Conservation (phyloP, 2,329 filamentous ascomycete genomes). For the Magnaporthales sp. region DNA sequence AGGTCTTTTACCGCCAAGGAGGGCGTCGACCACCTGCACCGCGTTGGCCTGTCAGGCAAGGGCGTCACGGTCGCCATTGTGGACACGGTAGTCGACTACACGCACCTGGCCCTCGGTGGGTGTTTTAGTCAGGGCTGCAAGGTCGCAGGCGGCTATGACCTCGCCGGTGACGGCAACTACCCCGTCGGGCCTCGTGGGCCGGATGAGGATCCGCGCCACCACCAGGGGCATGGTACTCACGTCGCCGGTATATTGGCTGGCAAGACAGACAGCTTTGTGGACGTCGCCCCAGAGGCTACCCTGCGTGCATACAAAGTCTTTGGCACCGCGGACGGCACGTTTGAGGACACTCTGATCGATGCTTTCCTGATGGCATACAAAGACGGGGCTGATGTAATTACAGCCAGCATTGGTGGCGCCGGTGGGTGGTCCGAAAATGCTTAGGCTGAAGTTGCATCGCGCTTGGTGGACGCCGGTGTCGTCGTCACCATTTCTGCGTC, state of each 20-base stretch:
- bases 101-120: constrained; percentile 18
- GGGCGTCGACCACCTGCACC: constrained; percentile 14
- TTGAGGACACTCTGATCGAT: constrained; percentile 23
- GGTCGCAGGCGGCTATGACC: constrained; percentile 15
- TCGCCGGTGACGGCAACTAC: constrained; percentile 12
- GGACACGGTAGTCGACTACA: constrained; percentile 14
- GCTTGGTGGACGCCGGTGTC: constrained; percentile 30
- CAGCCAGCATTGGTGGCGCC: constrained; percentile 10
- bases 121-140: constrained; percentile 15
- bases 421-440: constrained; percentile 21
- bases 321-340: constrained; percentile 13
- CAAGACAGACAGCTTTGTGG: constrained; percentile 10
- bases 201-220: constrained; percentile 15
- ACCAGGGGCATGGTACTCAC: constrained; percentile 16
- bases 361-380: constrained; percentile 25
- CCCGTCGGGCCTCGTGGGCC: constrained; percentile 7
- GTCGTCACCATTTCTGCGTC: constrained; percentile 30
- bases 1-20: constrained; percentile 13
- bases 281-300: constrained; percentile 17
- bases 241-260: constrained; percentile 19
- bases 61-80: constrained; percentile 13
- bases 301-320: constrained; percentile 17
- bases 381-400: constrained; percentile 32
- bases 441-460: constrained; percentile 25
- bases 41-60: constrained; percentile 10